Base-by-base conservation (phyloP, 495 filamentous ascomycete genomes). In the Bryoglossum gracile region DNA sequence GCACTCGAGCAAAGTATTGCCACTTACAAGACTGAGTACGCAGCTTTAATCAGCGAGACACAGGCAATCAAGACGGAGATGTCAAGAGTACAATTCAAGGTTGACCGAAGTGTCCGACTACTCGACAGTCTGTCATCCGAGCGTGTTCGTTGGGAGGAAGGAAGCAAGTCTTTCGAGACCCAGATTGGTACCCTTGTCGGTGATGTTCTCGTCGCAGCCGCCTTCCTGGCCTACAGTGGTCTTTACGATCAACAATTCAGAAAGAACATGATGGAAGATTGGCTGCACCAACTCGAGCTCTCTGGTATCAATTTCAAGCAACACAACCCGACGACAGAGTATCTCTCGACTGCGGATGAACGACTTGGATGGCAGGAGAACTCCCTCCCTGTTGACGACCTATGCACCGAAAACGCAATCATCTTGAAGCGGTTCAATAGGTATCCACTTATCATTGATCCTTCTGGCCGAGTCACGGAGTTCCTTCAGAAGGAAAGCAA, bases 331-430 rank as follows among this genome's bases (percentile, higher is more conserved):
- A 77, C 97, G 26, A 95, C 92, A 0, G 92, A 97, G 62, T 97
- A 96, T 61, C 75, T 99, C 26, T 99, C 92, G 4, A 94, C 90
- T 41, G 92, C 92, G 6, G 92, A 99, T 62, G 90, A 97, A 67
- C 79, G 94, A 50, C 76, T 97, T 30, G 76, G 81, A 36, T 99
- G 92, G 92, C 94, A 97, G 69, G 82, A 84, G 46, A 83, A 96
- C 63, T 84, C 84, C n/a, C 71, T 99, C 22, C 92, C 92, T 8
- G 94, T 96, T n/a, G 92, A 99, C 60, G 94, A 99, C 60, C 79
- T 99, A 23, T 97, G 94, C 71, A 99, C 92, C 0, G 92, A 99
- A 62, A 99, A 99, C 59, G 92, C 92, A 43, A 96, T 99, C 57
- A 83, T 99, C 51, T 74, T 99, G 45, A 90, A 95, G 70, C 77